Conservation (phyloP, 768 basidiomycete species). For the Leccinum arenicola region DNA sequence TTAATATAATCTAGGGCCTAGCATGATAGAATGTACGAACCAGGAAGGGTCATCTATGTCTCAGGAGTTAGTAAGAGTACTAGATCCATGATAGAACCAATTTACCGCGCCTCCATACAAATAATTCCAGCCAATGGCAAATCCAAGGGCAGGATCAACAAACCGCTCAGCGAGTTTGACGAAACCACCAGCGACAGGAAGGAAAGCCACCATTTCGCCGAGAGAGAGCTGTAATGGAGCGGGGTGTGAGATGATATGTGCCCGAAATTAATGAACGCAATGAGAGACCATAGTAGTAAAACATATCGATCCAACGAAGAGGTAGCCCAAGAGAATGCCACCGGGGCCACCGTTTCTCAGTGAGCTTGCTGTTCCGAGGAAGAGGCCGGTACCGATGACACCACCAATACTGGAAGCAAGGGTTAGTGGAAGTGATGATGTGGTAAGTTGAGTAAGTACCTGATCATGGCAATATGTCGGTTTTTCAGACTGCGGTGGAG, state of each 20-base stretch:
- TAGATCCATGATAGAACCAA: neutral
- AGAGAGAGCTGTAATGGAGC: conserved; percentile 24
- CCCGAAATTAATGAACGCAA: neutral
- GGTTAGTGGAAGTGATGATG: neutral
- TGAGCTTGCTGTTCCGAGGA: conserved; percentile 33
- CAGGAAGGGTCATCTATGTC: conserved; percentile 25
- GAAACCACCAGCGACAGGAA: conserved; percentile 45
- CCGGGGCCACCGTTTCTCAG: conserved; percentile 44
- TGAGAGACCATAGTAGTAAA: conserved; percentile 36
- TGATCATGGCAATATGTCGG: conserved; percentile 37
- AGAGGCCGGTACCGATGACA: conserved; percentile 42
- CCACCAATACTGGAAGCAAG: conserved; percentile 27
- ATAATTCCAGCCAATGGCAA: conserved; percentile 43
- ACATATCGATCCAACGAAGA: conserved; percentile 36
- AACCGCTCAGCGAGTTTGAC: conserved; percentile 47
- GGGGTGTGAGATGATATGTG: neutral
- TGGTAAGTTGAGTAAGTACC: conserved; percentile 6
- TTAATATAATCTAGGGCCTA: conserved; percentile 3
- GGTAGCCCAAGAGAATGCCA: conserved; percentile 43
- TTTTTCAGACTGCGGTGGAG: conserved; percentile 32
- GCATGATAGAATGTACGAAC: conserved; percentile 10
- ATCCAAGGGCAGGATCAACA: conserved; percentile 44
- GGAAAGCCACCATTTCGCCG: conserved; percentile 47
- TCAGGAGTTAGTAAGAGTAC: neutral
- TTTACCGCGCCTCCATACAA: conserved; percentile 38